These are phyloP conservation scores for Parietaria judaica DNA, from an alignment of 306 rosid genomes.

Conservation along the genomic window DNA sequence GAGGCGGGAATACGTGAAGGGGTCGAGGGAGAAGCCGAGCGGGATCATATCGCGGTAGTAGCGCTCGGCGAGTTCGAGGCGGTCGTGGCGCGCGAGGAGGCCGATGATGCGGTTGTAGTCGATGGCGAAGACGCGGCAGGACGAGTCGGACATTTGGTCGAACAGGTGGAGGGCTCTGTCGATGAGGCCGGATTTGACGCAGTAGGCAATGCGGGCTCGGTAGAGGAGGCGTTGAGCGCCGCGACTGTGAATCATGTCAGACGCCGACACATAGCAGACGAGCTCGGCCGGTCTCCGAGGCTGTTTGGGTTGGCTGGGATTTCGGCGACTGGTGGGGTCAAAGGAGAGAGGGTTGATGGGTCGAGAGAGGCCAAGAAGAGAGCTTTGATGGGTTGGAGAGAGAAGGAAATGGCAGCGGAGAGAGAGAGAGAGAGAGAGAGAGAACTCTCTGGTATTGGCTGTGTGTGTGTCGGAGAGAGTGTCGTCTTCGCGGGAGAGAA, in stretches of 20 bases:
- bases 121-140: conserved; percentile 57
- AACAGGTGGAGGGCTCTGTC: conserved; percentile 68
- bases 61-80: conserved; percentile 61
- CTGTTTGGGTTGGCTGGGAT: conserved; percentile 7
- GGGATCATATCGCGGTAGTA: conserved; percentile 66
- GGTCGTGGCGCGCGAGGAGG: conserved; percentile 57
- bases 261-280: conserved; percentile 42
- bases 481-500: not conserved
- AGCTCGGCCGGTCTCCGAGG: conserved; percentile 7
- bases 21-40: conserved; percentile 63
- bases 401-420: no score
- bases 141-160: conserved; percentile 77
- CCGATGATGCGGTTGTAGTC: conserved; percentile 94
- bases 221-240: conserved; percentile 71
- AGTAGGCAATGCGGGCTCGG: conserved; percentile 52
- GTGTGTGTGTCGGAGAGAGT: not conserved
- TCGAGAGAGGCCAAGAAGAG: no score
- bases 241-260: conserved; percentile 71
- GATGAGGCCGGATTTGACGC: conserved; percentile 62
- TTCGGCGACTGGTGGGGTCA: not conserved
- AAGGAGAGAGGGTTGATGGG: no score
- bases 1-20: conserved; percentile 89
- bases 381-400: no score
- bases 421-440: no score
- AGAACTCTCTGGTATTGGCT: not conserved